Evolutionary conservation across 1,284 basidiomycete species (phyloP).

Genomic region (Pseudozyma hubeiensis): DNA sequence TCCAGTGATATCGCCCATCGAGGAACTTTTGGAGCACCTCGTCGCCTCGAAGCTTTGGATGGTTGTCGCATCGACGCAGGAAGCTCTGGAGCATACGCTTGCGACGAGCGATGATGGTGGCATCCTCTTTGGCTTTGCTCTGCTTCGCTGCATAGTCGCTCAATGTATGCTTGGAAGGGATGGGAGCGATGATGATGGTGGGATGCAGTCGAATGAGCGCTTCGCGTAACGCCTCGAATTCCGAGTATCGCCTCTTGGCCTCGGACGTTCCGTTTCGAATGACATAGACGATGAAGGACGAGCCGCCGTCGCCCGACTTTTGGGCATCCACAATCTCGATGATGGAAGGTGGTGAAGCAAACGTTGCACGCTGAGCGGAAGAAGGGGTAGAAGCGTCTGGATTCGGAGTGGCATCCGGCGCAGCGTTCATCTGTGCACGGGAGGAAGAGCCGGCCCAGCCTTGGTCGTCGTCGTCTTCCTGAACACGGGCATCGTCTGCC

Average conservation of each 20-base stretch:
- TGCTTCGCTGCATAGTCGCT: constrained; percentile 98
- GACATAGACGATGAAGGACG: constrained; percentile 93
- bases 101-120: constrained; percentile 87
- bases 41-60: constrained; percentile 92
- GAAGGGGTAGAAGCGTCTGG: constrained; percentile 16
- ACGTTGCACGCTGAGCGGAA: constrained; percentile 18
- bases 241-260: constrained; percentile 91
- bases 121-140: constrained; percentile 95
- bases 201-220: constrained; percentile 90
- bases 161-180: constrained; percentile 95
- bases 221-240: constrained; percentile 91
- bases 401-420: constrained; percentile 1
- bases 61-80: constrained; percentile 85
- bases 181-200: constrained; percentile 95
- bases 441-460: constrained; percentile 44
- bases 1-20: constrained; percentile 93
- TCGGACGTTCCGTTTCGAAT: constrained; percentile 87
- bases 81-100: constrained; percentile 97
- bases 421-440: constrained; percentile 19
- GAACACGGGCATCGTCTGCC: constrained; percentile 1
- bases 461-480: constrained; percentile 33
- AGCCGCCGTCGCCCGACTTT: constrained; percentile 85
- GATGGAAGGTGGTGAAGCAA: constrained; percentile 39
- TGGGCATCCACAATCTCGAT: constrained; percentile 79
- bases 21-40: constrained; percentile 95